Evolutionary conservation across 2,329 filamentous ascomycete species (phyloP).

Genomic region (Achaetomium macrosporum): DNA sequence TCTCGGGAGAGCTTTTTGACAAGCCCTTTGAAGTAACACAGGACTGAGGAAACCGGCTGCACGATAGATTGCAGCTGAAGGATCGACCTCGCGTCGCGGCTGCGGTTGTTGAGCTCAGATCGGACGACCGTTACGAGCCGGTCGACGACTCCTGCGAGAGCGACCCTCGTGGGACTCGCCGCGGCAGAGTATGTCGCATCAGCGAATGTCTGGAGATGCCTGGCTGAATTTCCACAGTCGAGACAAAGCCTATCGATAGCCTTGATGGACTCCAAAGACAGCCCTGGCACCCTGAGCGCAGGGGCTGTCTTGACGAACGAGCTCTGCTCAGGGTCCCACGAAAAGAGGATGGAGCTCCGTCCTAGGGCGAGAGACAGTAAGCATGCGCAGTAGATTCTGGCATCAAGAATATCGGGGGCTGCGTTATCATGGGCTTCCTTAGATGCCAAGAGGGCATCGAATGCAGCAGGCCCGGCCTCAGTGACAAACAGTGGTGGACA

Average conservation of each 20-base stretch:
- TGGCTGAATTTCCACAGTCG: constrained; percentile 42
- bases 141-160: constrained; percentile 46
- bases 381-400: constrained; percentile 47
- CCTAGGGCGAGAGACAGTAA: constrained; percentile 64
- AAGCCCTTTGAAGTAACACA: constrained; percentile 47
- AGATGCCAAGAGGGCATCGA: constrained; percentile 56
- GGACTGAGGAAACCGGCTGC: constrained; percentile 41
- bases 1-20: constrained; percentile 41
- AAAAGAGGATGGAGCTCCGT: constrained; percentile 65
- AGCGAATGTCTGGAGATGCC: constrained; percentile 42
- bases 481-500: constrained; percentile 50
- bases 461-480: constrained; percentile 60
- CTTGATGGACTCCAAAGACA: constrained; percentile 44
- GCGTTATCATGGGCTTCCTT: constrained; percentile 32
- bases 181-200: constrained; percentile 40
- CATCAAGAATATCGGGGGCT: constrained; percentile 39
- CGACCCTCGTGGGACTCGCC: constrained; percentile 43
- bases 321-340: constrained; percentile 47
- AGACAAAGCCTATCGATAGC: constrained; percentile 44
- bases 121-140: constrained; percentile 45
- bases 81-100: constrained; percentile 40
- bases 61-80: constrained; percentile 49
- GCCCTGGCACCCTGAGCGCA: constrained; percentile 49
- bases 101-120: constrained; percentile 41
- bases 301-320: constrained; percentile 47